Evolutionary conservation across 2,329 filamentous ascomycete genomes (phyloP), one percentile per base, ranked within the genome.

Genomic region (Botrytis elliptica): DNA sequence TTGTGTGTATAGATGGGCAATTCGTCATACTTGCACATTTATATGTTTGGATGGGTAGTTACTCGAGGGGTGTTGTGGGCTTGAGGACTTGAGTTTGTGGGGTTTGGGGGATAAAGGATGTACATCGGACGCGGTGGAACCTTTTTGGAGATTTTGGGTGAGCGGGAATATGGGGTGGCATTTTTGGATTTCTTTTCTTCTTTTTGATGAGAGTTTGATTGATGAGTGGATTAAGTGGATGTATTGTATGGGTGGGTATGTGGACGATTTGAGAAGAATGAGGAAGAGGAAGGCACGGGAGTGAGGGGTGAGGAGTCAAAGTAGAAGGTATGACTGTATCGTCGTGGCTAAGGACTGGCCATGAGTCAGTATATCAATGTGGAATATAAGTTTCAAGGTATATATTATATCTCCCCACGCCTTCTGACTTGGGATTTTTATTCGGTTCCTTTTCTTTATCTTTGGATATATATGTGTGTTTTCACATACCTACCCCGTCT

Each of bases 41-140:
- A 52, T n/a, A 52, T 52, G 10, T 5, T 4, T 12, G 12, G 10
- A 52, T 52, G 49, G 10, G 10, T 36, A 18, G 9, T 20, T 18
- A 33, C 55, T 33, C 0, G 6, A 33, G 29, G 55, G 46, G 22
- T 49, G 22, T 49, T 5, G 46, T 5, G 9, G 46, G 5, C 10
- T 49, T 49, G 46, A 25, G 42, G 42, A 20, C 42, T 46, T 22
- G 44, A 46, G 44, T 52, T 52, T n/a, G 49, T 14, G 49, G 25
- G 25, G 2, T 12, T 33, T 44, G 40, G 62, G 62, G 8, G 29
- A 10, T 22, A 64, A 44, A 64, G 40, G 38, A 29, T 64, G 62
- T 64, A 44, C 38, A 44, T 64, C 38, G 40, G 62, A 64, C 25
- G 40, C 38, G 62, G 40, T 64, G 62, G 62, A 64, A 64, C 62